These are phyloP conservation scores for Coemansia aciculifera DNA, from an alignment of 192 early-diverging fungal genomes.

Conservation along the genomic window DNA sequence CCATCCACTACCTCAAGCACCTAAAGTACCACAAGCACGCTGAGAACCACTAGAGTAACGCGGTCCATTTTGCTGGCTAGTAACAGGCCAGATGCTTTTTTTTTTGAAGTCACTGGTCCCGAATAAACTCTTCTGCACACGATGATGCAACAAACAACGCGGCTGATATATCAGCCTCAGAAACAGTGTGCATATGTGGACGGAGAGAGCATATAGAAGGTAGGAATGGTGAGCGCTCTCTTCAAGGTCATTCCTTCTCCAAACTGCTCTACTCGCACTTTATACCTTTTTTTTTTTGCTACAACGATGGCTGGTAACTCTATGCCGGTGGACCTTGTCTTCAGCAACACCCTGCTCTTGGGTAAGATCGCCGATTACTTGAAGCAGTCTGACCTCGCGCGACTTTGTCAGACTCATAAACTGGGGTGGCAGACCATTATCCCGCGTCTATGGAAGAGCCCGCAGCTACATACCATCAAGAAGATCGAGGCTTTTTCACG, in stretches of 20 bases:
- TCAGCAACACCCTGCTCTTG: background rate
- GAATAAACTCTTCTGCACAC: background rate
- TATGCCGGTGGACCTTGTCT: background rate
- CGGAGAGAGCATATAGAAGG: background rate
- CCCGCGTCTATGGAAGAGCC: constrained; percentile 6
- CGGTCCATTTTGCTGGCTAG: background rate
- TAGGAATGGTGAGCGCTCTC: background rate
- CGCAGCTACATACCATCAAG: constrained; percentile 1
- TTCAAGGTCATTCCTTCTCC: background rate
- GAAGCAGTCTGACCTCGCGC: background rate
- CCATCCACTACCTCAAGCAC: constrained; percentile 77
- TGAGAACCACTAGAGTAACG: constrained; percentile 67
- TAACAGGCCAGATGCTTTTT: background rate
- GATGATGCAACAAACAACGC: background rate
- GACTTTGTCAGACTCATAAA: background rate
- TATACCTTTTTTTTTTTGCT: background rate
- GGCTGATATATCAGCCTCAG: background rate
- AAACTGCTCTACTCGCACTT: background rate
- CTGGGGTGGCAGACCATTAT: constrained; percentile 14
- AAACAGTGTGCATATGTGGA: background rate
- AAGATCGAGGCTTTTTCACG: background rate
- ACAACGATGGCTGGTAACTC: background rate
- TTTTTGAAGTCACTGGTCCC: background rate
- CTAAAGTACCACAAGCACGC: constrained; percentile 82
- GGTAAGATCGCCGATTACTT: background rate